A percentile compares a stretch with the other conserved stretches of the same genome.
These are phyloP conservation scores for Beta corolliflora DNA, from an alignment of 179 eudicot species.

Conservation along the genomic window DNA sequence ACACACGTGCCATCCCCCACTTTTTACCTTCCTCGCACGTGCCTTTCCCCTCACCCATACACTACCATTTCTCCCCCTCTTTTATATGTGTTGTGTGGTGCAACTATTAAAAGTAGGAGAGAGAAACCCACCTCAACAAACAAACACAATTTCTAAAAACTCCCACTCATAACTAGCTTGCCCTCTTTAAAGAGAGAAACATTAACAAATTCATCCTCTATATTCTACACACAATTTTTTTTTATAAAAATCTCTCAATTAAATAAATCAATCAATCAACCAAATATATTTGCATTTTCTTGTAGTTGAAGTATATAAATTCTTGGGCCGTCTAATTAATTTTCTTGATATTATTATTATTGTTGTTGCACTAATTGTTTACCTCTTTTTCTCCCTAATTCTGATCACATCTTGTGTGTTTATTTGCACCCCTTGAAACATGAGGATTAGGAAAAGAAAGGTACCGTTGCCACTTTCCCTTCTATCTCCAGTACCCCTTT, in stretches of 20 bases:
- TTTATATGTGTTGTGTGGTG: conserved; percentile 45
- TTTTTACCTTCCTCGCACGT: conserved; percentile 38
- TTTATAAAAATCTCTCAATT: no score
- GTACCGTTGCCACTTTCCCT: conserved; percentile 47
- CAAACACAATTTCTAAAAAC: conserved; percentile 10
- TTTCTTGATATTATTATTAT: no score
- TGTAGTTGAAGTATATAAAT: no score
- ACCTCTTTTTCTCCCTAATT: not conserved
- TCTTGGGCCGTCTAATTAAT: no score
- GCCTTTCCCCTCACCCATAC: conserved; percentile 45
- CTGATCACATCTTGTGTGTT: not conserved
- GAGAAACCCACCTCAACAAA: conserved; percentile 30
- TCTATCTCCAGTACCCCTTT: conserved; percentile 39
- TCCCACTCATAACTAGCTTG: not conserved
- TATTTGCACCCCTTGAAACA: conserved; percentile 22
- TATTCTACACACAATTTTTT: no score
- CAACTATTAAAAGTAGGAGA: conserved; percentile 66
- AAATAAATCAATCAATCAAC: no score
- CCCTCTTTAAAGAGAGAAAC: not conserved
- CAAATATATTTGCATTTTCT: no score
- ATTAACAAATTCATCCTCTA: no score
- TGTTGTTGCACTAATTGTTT: not conserved
- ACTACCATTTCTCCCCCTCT: conserved; percentile 17
- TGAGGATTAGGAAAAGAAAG: conserved; percentile 54
- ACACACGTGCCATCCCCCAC: conserved; percentile 41